Conservation (phyloP, 495 filamentous ascomycete genomes). For the Lophiotrema nucula region DNA sequence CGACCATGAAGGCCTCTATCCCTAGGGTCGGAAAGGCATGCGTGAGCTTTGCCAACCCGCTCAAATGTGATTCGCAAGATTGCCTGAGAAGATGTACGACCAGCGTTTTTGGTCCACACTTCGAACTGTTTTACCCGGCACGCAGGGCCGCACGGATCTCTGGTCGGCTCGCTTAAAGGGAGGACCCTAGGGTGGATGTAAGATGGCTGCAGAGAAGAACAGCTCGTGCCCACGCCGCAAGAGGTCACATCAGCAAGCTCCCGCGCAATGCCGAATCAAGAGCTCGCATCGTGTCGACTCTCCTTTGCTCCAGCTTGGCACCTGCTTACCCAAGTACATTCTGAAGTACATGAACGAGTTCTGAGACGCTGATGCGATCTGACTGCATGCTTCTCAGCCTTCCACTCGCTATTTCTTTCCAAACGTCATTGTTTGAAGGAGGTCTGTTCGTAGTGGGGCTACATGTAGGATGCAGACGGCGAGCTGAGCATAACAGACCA, state of each 20-base stretch:
- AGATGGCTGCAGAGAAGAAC: slow-evolving; percentile 4
- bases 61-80: slow-evolving; percentile 16
- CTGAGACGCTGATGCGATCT: slow-evolving; percentile 22
- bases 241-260: neutral
- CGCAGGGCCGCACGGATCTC: slow-evolving; percentile 27
- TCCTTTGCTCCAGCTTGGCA: slow-evolving; percentile 7
- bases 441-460: neutral
- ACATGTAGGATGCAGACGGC: neutral
- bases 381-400: slow-evolving; percentile 14
- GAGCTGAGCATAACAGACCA: neutral
- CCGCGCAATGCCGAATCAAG: no score
- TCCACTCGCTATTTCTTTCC: neutral
- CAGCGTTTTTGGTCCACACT: neutral
- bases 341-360: neutral
- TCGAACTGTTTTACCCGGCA: slow-evolving; percentile 25
- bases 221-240: neutral
- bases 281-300: neutral
- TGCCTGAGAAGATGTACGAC: neutral
- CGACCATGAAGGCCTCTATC: neutral
- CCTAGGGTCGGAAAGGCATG: neutral
- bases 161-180: neutral
- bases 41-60: neutral
- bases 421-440: neutral
- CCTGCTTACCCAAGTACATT: slow-evolving; percentile 6
- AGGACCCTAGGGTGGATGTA: neutral